Conservation (phyloP, 495 filamentous ascomycete genomes). For the Lophium mytilinum region DNA sequence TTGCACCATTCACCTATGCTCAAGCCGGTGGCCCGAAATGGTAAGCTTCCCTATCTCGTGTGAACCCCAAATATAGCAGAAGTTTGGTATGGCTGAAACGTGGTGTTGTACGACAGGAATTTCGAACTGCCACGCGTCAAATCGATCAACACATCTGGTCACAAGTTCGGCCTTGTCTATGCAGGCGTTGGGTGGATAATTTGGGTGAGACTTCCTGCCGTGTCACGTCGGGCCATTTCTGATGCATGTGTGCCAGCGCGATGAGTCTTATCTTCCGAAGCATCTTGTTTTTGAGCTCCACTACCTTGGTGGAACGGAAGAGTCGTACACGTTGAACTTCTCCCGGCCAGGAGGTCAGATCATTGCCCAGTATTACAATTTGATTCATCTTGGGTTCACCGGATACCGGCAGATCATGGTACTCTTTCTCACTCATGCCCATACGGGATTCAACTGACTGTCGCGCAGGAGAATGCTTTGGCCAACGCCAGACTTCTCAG, state of each 20-base stretch:
- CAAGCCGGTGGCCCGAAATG: constrained; percentile 53
- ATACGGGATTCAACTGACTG: not conserved
- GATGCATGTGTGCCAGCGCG: constrained; percentile 27
- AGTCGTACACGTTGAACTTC: constrained; percentile 70
- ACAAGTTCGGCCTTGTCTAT: constrained; percentile 69
- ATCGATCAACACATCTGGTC: constrained; percentile 66
- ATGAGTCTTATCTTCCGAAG: constrained; percentile 58
- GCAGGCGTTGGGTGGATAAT: constrained; percentile 68
- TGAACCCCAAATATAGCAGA: too few relatives aligned
- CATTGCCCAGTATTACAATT: constrained; percentile 69
- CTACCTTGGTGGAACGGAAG: constrained; percentile 67
- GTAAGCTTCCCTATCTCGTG: constrained; percentile 14
- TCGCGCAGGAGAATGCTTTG: constrained; percentile 49
- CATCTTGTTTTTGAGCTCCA: constrained; percentile 66
- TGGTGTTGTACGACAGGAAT: constrained; percentile 39
- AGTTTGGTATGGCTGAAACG: not conserved
- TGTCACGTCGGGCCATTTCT: too few relatives aligned
- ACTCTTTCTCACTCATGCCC: not conserved
- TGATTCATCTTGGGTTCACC: constrained; percentile 61
- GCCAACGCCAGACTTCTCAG: constrained; percentile 59
- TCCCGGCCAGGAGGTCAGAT: constrained; percentile 64
- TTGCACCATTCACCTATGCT: constrained; percentile 63
- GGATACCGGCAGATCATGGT: constrained; percentile 58
- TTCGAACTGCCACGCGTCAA: constrained; percentile 65
- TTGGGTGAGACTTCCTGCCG: constrained; percentile 37